Evolutionary conservation across 2,329 filamentous ascomycete species (phyloP).

Genomic region (Aspergillus udagawae): DNA sequence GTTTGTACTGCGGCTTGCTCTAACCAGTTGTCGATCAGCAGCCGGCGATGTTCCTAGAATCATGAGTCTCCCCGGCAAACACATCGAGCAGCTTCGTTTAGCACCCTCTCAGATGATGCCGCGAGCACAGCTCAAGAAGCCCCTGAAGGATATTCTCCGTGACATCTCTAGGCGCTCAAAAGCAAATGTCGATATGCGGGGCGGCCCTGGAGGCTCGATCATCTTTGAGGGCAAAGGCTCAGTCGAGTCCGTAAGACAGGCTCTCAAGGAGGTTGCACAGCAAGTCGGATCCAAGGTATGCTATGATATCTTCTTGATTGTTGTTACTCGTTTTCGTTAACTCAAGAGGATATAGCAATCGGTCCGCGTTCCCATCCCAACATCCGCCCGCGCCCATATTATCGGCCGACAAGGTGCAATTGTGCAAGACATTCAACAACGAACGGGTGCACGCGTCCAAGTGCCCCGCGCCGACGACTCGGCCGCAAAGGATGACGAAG

Average conservation of each 20-base stretch:
- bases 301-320: conserved; percentile 3
- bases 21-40: conserved; percentile 27
- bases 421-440: conserved; percentile 85
- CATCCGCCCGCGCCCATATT: conserved; percentile 79
- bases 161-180: conserved; percentile 92
- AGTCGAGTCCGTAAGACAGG: conserved; percentile 77
- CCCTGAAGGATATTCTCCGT: conserved; percentile 77
- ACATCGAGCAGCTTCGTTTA: conserved; percentile 71
- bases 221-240: conserved; percentile 84
- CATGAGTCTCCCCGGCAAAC: conserved; percentile 76
- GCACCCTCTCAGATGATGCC: conserved; percentile 73
- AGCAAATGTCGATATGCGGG: conserved; percentile 74
- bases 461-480: conserved; percentile 75
- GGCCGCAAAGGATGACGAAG: conserved; percentile 65
- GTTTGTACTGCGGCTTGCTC: conserved; percentile 28
- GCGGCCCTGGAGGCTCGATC: conserved; percentile 66
- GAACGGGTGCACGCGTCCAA: conserved; percentile 85
- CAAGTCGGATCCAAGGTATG: conserved; percentile 81
- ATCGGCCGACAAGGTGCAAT: conserved; percentile 88
- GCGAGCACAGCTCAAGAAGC: conserved; percentile 74
- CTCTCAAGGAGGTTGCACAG: conserved; percentile 81
- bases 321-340: conserved; percentile 1
- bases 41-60: conserved; percentile 46
- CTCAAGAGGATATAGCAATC: conserved; percentile 48
- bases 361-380: conserved; percentile 74